Conservation (phyloP, 129 eudicot species). For the Smallanthus sonchifolius region DNA sequence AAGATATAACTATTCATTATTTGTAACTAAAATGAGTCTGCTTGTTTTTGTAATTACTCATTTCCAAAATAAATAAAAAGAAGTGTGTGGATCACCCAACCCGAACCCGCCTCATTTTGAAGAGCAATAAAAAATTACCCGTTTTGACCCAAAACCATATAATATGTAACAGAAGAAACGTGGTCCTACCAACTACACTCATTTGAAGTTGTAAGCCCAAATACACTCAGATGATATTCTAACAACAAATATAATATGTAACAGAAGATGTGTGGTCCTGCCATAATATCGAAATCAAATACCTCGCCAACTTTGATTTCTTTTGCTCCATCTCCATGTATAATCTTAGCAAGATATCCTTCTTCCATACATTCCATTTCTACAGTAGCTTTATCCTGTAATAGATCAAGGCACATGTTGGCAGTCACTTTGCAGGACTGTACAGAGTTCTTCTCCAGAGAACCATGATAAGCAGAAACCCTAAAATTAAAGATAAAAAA, state of each 20-base stretch:
- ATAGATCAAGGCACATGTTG: conserved; percentile 7
- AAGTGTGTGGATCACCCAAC: neutral
- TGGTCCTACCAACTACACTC: conserved; percentile 9
- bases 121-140: neutral
- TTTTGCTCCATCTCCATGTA: conserved; percentile 87
- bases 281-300: conserved; percentile 2
- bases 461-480: conserved; percentile 1
- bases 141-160: neutral
- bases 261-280: neutral
- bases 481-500: neutral
- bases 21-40: too few species aligned
- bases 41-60: neutral
- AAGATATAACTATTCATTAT: too few species aligned
- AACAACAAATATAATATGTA: neutral
- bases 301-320: conserved; percentile 98
- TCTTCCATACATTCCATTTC: conserved; percentile 99
- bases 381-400: conserved; percentile 92
- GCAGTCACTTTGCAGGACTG: conserved; percentile 3
- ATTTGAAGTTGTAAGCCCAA: neutral
- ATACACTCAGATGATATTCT: neutral
- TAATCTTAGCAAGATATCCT: conserved; percentile 88
- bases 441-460: neutral
- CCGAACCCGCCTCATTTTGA: neutral
- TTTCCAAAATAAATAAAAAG: neutral
- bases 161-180: too few species aligned